Conservation (phyloP, 2,329 filamentous ascomycete species). For the Aspergillus clavatus region DNA sequence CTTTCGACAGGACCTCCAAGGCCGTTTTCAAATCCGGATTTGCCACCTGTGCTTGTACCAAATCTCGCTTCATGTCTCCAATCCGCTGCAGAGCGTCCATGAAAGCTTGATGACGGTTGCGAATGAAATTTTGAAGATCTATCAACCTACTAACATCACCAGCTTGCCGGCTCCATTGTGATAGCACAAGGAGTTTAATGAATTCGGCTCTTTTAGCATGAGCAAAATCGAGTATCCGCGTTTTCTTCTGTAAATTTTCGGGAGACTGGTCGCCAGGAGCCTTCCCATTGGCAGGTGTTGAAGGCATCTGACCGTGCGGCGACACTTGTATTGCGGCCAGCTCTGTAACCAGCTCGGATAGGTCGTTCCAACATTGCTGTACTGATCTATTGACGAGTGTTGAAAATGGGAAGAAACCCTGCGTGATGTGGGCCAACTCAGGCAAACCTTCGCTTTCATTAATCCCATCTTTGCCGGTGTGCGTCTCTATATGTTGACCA, state of each 20-base stretch:
- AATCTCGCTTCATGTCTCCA: constrained; percentile 66
- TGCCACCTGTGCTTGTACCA: constrained; percentile 69
- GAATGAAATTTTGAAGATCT: constrained; percentile 74
- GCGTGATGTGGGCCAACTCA: constrained; percentile 63
- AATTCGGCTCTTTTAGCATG: constrained; percentile 79
- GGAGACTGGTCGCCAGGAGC: constrained; percentile 32
- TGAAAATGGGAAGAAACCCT: constrained; percentile 71
- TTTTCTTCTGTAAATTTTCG: constrained; percentile 72
- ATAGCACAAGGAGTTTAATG: constrained; percentile 86
- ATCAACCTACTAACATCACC: constrained; percentile 80
- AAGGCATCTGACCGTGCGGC: constrained; percentile 33
- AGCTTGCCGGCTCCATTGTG: constrained; percentile 80
- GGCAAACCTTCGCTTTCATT: constrained; percentile 35
- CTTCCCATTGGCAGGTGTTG: constrained; percentile 24
- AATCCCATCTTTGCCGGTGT: constrained; percentile 1
- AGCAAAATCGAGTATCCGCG: constrained; percentile 68
- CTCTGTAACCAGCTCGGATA: constrained; percentile 65
- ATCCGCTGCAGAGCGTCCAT: constrained; percentile 58
- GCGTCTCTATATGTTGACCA: constrained; percentile 9
- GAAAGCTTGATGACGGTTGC: constrained; percentile 58
- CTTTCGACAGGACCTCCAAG: constrained; percentile 74
- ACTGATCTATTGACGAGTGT: constrained; percentile 71
- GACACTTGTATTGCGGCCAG: constrained; percentile 65
- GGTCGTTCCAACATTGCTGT: constrained; percentile 75
- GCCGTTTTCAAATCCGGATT: constrained; percentile 91